Percentiles rank a stretch among this genome's conserved stretches.
These are phyloP conservation scores for Luzula sylvatica DNA, from an alignment of 176 grass and related monocot species.

Conservation along the genomic window DNA sequence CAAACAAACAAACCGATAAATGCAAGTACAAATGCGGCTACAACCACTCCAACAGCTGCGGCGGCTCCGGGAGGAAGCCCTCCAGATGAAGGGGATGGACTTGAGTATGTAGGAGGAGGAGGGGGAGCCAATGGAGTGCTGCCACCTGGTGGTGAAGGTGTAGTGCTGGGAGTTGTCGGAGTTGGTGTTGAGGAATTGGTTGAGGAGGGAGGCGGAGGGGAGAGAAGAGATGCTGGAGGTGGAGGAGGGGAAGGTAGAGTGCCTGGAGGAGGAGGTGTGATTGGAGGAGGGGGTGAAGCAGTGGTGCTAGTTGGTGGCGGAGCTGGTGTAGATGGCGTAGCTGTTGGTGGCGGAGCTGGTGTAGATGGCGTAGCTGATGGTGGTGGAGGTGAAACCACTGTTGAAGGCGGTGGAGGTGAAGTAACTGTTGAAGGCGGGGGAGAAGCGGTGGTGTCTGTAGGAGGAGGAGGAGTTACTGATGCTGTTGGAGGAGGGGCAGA, in stretches of 20 bases:
- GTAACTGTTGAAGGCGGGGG: background rate
- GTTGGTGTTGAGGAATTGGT: constrained; percentile 19
- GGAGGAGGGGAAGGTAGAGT: background rate
- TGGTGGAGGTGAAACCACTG: background rate
- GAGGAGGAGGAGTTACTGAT: background rate
- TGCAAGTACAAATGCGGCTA: constrained; percentile 31
- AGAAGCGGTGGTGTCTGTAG: background rate
- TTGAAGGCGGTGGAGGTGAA: constrained; percentile 1
- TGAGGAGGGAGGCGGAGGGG: constrained; percentile 16
- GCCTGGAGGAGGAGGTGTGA: constrained; percentile 19
- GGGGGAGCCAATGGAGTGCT: background rate
- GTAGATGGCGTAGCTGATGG: constrained; percentile 7
- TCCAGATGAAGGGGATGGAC: constrained; percentile 1
- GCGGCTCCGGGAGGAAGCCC: constrained; percentile 39
- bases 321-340: background rate
- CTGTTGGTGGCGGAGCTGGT: background rate
- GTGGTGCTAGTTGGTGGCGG: constrained; percentile 7
- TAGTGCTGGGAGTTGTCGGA: background rate
- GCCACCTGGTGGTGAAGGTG: constrained; percentile 9
- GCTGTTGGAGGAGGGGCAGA: background rate
- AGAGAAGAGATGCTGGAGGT: constrained; percentile 13
- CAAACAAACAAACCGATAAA: constrained; percentile 39
- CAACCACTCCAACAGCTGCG: constrained; percentile 28
- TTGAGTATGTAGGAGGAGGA: background rate
- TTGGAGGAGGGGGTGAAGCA: constrained; percentile 3